Conservation (phyloP, 495 filamentous ascomycete species). For the Penicillium cosmopolitanum region DNA sequence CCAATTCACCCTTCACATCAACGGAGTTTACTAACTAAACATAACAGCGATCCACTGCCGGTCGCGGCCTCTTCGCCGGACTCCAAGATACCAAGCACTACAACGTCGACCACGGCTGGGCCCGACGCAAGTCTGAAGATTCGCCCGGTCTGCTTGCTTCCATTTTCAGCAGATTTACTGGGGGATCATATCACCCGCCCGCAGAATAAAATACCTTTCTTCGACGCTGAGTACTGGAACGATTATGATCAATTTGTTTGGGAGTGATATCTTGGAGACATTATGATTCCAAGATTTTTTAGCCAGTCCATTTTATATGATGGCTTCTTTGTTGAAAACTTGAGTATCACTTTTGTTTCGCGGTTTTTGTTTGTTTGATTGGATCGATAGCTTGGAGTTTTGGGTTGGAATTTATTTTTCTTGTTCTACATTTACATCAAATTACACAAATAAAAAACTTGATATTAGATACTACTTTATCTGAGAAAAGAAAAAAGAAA, state of each 20-base stretch:
- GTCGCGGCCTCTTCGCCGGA: conserved; percentile 50
- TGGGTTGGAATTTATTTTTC: background rate
- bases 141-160: conserved; percentile 21
- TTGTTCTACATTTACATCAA: background rate
- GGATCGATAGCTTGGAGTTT: background rate
- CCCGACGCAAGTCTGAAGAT: conserved; percentile 27
- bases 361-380: background rate
- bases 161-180: conserved; percentile 23
- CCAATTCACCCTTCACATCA: background rate
- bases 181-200: conserved; percentile 17
- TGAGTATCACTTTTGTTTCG: too few relatives aligned
- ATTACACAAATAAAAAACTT: background rate
- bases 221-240: background rate
- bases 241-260: background rate
- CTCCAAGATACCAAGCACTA: conserved; percentile 50
- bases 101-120: conserved; percentile 49
- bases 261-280: background rate
- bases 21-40: background rate
- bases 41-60: conserved; percentile 37
- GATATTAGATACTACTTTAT: background rate
- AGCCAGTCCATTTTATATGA: too few relatives aligned
- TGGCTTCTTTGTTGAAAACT: too few relatives aligned
- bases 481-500: too few relatives aligned
- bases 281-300: too few relatives aligned
- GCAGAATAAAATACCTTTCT: conserved; percentile 4